phyloP scores from a whole-genome alignment of 73 alveolate species.

The Tetrahymena malaccensis region DNA sequence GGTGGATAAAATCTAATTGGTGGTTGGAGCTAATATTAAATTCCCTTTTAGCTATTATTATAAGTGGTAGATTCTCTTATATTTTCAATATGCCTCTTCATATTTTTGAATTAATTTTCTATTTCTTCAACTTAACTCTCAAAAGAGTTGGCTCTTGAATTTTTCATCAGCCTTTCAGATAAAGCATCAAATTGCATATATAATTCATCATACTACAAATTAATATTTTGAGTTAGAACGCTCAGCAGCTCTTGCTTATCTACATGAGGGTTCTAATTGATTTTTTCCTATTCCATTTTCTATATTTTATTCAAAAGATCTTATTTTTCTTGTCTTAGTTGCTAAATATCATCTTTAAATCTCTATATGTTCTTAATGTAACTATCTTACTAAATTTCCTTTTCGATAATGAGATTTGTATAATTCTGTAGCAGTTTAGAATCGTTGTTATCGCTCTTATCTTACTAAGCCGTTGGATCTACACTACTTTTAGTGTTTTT shows the following conservation, averaged over 20 bases:
- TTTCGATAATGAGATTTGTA: not conserved
- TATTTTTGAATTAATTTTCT: not conserved
- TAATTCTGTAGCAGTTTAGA: not conserved
- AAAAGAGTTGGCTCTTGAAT: not conserved
- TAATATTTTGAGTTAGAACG: not conserved
- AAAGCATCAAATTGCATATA: not conserved
- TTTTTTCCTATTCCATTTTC: not conserved
- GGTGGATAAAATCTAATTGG: not conserved
- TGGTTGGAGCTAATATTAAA: not conserved
- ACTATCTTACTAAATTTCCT: not conserved
- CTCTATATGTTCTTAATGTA: not conserved
- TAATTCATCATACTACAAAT: not conserved
- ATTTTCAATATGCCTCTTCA: not conserved
- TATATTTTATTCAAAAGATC: not conserved
- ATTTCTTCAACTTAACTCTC: not conserved
- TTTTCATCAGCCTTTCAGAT: not conserved
- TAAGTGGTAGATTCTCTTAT: not conserved
- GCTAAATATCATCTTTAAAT: not conserved
- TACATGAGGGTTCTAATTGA: not conserved
- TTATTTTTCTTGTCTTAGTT: not conserved
- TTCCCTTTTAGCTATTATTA: not conserved
- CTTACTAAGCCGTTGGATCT: not conserved
- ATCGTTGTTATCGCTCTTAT: not conserved
- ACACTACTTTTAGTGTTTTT: not conserved
- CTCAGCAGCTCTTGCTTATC: not conserved